These are phyloP conservation scores for Hypericum perforatum DNA, from an alignment of 345 rosid species.

Conservation along the genomic window DNA sequence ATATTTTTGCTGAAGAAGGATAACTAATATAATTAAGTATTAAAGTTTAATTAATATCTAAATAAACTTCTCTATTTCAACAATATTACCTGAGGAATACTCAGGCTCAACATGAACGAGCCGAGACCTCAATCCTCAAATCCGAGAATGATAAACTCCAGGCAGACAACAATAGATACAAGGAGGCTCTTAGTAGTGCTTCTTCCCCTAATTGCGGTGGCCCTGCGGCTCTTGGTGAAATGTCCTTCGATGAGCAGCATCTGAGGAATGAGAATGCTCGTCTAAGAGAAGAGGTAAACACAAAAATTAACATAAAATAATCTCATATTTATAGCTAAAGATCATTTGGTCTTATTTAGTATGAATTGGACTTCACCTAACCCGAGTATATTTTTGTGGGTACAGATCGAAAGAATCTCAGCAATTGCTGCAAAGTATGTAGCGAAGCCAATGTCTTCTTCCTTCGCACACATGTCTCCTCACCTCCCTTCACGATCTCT, in stretches of 20 bases:
- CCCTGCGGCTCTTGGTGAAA: constrained; percentile 75
- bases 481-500: constrained; percentile 42
- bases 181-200: constrained; percentile 61
- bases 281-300: constrained; percentile 66
- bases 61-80: too few species aligned
- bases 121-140: constrained; percentile 66
- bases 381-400: too few species aligned
- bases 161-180: constrained; percentile 67
- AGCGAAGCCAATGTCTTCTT: constrained; percentile 58
- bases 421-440: constrained; percentile 74
- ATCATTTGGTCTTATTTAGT: neutral
- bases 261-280: constrained; percentile 83
- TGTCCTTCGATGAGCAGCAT: constrained; percentile 98
- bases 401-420: constrained; percentile 77
- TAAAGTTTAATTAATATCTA: too few species aligned
- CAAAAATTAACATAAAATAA: neutral
- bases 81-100: too few species aligned
- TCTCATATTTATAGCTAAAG: neutral
- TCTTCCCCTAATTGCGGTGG: constrained; percentile 91
- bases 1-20: too few species aligned
- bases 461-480: constrained; percentile 32
- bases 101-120: constrained; percentile 84
- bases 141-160: constrained; percentile 81
- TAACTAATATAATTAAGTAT: too few species aligned
- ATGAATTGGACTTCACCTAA: neutral